Evolutionary conservation across 306 rosid genomes (phyloP).

Genomic region (Castanea mollissima): DNA sequence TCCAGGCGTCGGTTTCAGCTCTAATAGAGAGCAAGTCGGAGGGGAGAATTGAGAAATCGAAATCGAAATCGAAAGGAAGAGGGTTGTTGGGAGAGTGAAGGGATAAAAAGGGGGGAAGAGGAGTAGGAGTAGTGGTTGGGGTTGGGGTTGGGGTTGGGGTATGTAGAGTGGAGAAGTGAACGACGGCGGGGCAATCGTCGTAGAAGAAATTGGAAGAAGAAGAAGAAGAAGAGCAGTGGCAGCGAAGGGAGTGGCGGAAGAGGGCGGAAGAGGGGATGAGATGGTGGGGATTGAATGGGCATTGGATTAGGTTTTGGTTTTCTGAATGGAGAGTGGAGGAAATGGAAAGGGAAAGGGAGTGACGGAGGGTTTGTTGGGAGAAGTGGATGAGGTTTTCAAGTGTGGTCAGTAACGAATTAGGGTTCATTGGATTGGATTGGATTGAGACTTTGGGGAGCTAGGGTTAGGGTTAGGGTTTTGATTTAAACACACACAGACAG

Average conservation of each 20-base stretch:
- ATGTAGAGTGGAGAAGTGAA: slow-evolving; percentile 34
- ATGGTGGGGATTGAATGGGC: slow-evolving; percentile 62
- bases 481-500: no score
- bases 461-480: no score
- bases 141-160: slow-evolving; percentile 22
- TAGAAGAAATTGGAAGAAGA: slow-evolving; percentile 55
- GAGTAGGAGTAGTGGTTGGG: slow-evolving; percentile 36
- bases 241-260: slow-evolving; percentile 62
- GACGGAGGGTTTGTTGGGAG: slow-evolving; percentile 28
- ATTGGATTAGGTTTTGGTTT: slow-evolving; percentile 31
- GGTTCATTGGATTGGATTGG: no score
- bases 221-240: slow-evolving; percentile 44
- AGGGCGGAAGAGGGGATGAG: slow-evolving; percentile 51
- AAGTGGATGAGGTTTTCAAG: slow-evolving; percentile 43
- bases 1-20: slow-evolving; percentile 62
- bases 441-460: no score
- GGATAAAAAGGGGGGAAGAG: slow-evolving; percentile 61
- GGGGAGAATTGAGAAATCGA: slow-evolving; percentile 40
- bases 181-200: slow-evolving; percentile 61
- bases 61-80: background rate
- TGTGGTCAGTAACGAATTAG: slow-evolving; percentile 1
- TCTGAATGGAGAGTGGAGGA: slow-evolving; percentile 23
- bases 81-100: no score
- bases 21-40: slow-evolving; percentile 50
- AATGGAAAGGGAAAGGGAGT: slow-evolving; percentile 20